Base-by-base conservation (phyloP, 225 moss, liverwort and hornwort genomes). In the Neckera pumila region DNA sequence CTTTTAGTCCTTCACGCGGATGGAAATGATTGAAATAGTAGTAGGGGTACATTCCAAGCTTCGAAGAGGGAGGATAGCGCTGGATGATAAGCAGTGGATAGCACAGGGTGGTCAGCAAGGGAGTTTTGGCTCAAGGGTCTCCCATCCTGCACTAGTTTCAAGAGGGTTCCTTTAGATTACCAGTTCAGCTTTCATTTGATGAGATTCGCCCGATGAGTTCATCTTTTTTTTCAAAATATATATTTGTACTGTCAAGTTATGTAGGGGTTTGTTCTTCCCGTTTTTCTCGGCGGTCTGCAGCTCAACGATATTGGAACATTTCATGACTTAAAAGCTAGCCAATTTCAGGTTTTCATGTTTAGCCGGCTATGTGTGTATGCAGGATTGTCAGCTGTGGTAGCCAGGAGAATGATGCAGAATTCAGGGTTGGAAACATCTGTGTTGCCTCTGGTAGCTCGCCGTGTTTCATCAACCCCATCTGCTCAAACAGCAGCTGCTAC, bases 331-430 rank as follows among this genome's bases (percentile, higher is more conserved):
- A 28, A 76, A 73, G 30, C 28, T 62, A 71, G 54, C 26, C 61
- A 85, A 26, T 59, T 83, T 51, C 73, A 84, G 72, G 73, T 89
- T 81, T 43, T 88, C 81, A 65, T 81, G n/a, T 82, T 85, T 86
- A n/a, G 75, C 61, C 67, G 67, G 64, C 45, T 84, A 43, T 78
- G 88, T 40, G 65, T 87, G 88, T 45, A 61, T 92, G 92, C 97
- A 99, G 99, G 99, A 58, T 89, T 99, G 89, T 97, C 99, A 79
- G 94, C 99, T 73, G 94, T 97, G 87, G 95, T 99, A 82, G 99
- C 99, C 57, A 96, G 95, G 91, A 95, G 96, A 90, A 99, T 97
- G 99, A 96, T 99, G 96, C 95, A 97, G 90, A 95, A 84, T 89
- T 92, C 95, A 26, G 92, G 92, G 74, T 79, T 96, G 74, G 99